These are phyloP conservation scores for Talaromyces albobiverticillius DNA, from an alignment of 2,329 filamentous ascomycete species.

Conservation along the genomic window DNA sequence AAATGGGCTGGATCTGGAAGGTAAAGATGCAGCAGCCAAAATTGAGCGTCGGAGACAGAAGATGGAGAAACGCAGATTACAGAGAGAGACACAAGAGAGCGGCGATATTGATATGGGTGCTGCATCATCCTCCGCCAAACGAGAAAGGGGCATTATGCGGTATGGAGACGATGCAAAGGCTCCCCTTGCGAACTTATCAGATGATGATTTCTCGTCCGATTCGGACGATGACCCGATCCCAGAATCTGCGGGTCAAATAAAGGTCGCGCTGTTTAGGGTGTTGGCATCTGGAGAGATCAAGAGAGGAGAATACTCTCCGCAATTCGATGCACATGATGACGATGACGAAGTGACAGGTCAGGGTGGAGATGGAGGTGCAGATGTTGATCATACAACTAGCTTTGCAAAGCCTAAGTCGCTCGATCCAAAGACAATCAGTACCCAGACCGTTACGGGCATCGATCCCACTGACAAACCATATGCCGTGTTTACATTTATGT, in stretches of 20 bases:
- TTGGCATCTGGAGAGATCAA: slow-evolving; percentile 96
- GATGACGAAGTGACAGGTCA: slow-evolving; percentile 65
- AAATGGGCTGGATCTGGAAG: slow-evolving; percentile 91
- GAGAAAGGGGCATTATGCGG: slow-evolving; percentile 61
- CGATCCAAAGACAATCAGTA: slow-evolving; percentile 96
- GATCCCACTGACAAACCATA: slow-evolving; percentile 95
- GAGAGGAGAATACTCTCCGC: slow-evolving; percentile 94
- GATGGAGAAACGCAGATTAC: slow-evolving; percentile 82
- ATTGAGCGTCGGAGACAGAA: slow-evolving; percentile 61
- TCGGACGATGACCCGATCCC: slow-evolving; percentile 83
- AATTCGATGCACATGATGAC: slow-evolving; percentile 95
- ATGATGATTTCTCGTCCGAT: slow-evolving; percentile 67
- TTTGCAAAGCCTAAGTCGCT: slow-evolving; percentile 95
- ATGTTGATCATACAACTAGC: slow-evolving; percentile 93
- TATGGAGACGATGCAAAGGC: slow-evolving; percentile 76
- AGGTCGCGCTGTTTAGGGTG: slow-evolving; percentile 93
- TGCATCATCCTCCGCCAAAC: slow-evolving; percentile 26
- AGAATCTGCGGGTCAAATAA: slow-evolving; percentile 95
- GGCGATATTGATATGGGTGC: slow-evolving; percentile 43
- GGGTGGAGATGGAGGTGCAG: slow-evolving; percentile 59
- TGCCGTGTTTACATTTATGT: slow-evolving; percentile 96
- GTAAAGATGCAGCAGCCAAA: slow-evolving; percentile 83
- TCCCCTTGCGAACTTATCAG: slow-evolving; percentile 69
- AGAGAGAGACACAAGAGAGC: slow-evolving; percentile 57
- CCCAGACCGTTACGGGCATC: slow-evolving; percentile 97